Evolutionary conservation across 495 filamentous ascomycete species (phyloP).

Genomic region (Penicillium cosmopolitanum): DNA sequence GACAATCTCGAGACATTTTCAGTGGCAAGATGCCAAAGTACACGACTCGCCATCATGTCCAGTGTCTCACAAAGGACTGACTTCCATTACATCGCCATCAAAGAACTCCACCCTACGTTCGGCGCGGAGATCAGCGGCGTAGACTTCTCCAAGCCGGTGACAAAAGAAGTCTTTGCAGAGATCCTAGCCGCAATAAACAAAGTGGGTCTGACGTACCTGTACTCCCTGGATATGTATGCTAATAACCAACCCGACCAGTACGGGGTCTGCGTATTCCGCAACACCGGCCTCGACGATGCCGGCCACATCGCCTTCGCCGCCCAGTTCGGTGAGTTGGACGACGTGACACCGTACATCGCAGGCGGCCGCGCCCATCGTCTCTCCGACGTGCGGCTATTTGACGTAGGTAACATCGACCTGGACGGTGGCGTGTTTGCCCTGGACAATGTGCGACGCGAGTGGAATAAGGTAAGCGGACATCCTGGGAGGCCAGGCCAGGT

Average conservation of each 20-base stretch:
- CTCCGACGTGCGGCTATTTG: slow-evolving; percentile 56
- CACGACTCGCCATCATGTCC: slow-evolving; percentile 10
- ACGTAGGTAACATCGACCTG: slow-evolving; percentile 51
- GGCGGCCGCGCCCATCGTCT: slow-evolving; percentile 52
- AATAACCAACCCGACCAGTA: slow-evolving; percentile 42
- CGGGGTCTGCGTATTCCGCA: slow-evolving; percentile 59
- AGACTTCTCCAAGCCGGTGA: slow-evolving; percentile 47
- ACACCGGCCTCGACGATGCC: slow-evolving; percentile 54
- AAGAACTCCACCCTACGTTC: slow-evolving; percentile 56
- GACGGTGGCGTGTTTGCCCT: slow-evolving; percentile 30
- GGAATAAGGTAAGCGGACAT: slow-evolving; percentile 28
- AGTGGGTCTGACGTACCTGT: slow-evolving; percentile 7
- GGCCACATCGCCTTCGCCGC: slow-evolving; percentile 57
- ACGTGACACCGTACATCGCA: slow-evolving; percentile 56
- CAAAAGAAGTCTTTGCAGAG: slow-evolving; percentile 49
- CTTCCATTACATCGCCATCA: slow-evolving; percentile 30
- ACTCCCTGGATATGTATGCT: not conserved
- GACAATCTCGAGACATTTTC: too few species aligned
- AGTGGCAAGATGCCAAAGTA: not conserved
- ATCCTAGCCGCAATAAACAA: slow-evolving; percentile 26
- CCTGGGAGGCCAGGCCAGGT: not conserved
- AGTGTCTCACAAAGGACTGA: not conserved
- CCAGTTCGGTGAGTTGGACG: slow-evolving; percentile 61
- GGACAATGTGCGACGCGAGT: slow-evolving; percentile 35
- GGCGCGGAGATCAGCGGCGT: slow-evolving; percentile 57